phyloP scores from a whole-genome alignment of 108 stramenopile genomes.

The Pseudonitzschia pungens region DNA sequence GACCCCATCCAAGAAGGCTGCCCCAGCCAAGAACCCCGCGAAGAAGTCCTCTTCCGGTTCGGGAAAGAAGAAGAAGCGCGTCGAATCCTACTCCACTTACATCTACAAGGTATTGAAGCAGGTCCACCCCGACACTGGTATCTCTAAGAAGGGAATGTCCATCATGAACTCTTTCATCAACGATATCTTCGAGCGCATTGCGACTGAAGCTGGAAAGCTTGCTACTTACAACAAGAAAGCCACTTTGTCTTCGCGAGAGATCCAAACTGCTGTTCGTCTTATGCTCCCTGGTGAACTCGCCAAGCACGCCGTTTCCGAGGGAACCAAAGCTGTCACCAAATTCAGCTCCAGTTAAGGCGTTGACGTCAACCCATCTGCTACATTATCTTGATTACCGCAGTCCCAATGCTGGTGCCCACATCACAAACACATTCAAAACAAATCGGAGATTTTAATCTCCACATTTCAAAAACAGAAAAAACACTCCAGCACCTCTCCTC shows the following conservation, averaged over 20 bases:
- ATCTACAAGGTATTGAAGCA: slow-evolving; percentile 94
- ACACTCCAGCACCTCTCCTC: too few relatives aligned
- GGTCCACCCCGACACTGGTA: slow-evolving; percentile 84
- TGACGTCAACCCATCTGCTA: neutral
- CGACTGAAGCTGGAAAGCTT: slow-evolving; percentile 87
- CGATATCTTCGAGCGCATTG: slow-evolving; percentile 92
- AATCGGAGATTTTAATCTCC: slow-evolving; percentile 28
- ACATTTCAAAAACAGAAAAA: slow-evolving; percentile 11
- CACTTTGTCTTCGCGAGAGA: slow-evolving; percentile 87
- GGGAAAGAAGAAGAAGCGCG: slow-evolving; percentile 75
- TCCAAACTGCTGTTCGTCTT: slow-evolving; percentile 91
- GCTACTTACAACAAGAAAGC: slow-evolving; percentile 93
- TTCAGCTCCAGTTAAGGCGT: slow-evolving; percentile 6
- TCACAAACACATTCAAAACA: neutral
- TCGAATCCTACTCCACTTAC: slow-evolving; percentile 87
- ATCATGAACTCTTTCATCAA: slow-evolving; percentile 96
- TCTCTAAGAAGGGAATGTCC: slow-evolving; percentile 92
- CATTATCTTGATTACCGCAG: neutral
- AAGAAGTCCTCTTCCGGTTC: slow-evolving; percentile 17
- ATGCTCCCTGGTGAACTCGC: slow-evolving; percentile 92
- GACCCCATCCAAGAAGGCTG: slow-evolving; percentile 64
- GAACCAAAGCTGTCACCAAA: slow-evolving; percentile 53
- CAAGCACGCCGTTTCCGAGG: slow-evolving; percentile 89
- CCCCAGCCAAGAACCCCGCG: slow-evolving; percentile 21
- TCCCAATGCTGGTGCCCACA: neutral